These are phyloP conservation scores for Citrullus mucosospermus DNA, from an alignment of 306 rosid species.

Conservation along the genomic window DNA sequence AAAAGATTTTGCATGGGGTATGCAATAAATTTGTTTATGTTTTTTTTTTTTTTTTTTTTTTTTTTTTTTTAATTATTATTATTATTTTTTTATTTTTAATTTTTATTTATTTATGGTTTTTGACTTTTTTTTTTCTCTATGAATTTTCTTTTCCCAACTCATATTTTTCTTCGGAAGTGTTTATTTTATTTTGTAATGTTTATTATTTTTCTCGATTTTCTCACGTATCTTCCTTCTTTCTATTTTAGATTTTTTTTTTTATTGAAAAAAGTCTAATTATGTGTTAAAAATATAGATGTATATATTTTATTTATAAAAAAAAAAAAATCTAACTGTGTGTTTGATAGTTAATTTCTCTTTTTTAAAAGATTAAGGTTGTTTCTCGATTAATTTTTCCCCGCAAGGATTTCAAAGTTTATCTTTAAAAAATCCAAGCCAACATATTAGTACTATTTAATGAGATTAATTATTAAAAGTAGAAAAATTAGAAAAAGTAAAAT, in stretches of 20 bases:
- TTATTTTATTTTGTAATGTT: neutral
- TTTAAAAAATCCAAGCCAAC: neutral
- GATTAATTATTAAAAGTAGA: no score
- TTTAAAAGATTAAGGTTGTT: neutral
- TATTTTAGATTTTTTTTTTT: no score
- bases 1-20: neutral
- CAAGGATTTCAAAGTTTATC: neutral
- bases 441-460: neutral
- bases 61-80: no score
- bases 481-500: no score
- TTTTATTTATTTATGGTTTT: neutral
- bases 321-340: no score
- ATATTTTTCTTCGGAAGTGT: neutral
- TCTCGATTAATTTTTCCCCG: no score
- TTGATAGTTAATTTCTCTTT: no score
- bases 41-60: neutral
- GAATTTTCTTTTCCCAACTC: neutral
- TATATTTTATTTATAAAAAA: no score
- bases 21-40: neutral
- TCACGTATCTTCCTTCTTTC: neutral
- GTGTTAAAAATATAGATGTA: no score
- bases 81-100: neutral
- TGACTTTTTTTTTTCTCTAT: neutral
- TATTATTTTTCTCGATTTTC: neutral
- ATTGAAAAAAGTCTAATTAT: no score